Evolutionary conservation across 2,329 filamentous ascomycete species (phyloP).

Genomic region (Hypoxylon sp.): DNA sequence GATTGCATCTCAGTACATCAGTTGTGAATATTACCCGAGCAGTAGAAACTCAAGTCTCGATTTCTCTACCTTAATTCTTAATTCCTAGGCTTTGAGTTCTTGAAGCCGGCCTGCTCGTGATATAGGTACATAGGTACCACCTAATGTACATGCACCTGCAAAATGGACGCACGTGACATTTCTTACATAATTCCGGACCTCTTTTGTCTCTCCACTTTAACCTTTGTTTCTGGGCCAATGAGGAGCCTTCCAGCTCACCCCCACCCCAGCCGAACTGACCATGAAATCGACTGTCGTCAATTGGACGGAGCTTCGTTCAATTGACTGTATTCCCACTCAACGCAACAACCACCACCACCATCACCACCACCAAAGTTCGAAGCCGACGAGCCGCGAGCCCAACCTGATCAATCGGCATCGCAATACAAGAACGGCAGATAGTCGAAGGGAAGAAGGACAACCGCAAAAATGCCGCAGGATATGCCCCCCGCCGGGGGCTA

Average conservation of each 20-base stretch:
- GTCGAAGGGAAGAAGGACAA: not conserved
- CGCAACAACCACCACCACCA: conserved; percentile 2
- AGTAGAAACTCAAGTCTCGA: not conserved
- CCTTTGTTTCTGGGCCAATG: not conserved
- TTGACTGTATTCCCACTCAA: conserved; percentile 13
- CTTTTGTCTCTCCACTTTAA: not conserved
- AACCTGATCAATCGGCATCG: not conserved
- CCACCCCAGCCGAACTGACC: not conserved
- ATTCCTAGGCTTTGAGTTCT: no score
- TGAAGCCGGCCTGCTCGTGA: no score
- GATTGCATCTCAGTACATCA: no score
- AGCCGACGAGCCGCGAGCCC: not conserved
- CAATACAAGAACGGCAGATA: not conserved
- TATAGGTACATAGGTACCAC: no score
- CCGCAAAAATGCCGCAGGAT: conserved; percentile 89
- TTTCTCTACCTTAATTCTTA: not conserved
- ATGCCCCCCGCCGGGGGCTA: conserved; percentile 97
- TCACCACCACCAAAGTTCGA: not conserved
- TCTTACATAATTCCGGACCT: not conserved
- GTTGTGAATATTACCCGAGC: not conserved
- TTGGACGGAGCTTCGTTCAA: conserved; percentile 24
- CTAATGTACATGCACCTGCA: no score
- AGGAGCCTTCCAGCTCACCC: not conserved
- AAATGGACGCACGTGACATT: conserved; percentile 8
- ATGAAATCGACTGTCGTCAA: conserved; percentile 20